Conservation (phyloP, 257 asterid species). For the Ilex asprella region DNA sequence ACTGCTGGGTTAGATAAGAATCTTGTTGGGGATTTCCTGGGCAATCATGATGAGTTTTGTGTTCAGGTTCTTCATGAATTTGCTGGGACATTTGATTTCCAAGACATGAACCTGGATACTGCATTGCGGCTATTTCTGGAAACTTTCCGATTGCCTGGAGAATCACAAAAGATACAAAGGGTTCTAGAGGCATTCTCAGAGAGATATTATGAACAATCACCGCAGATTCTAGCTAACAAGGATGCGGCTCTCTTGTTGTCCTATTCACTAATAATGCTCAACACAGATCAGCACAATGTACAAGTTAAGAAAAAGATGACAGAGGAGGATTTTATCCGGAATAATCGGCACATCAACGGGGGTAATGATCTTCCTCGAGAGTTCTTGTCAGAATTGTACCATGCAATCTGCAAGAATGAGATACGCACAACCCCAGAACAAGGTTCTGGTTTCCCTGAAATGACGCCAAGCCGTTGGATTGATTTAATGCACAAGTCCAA, state of each 20-base stretch:
- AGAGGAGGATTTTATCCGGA: slow-evolving; percentile 91
- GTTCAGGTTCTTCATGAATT: slow-evolving; percentile 97
- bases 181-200: slow-evolving; percentile 97
- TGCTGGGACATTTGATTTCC: slow-evolving; percentile 92
- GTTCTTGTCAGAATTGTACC: slow-evolving; percentile 72
- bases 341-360: slow-evolving; percentile 87
- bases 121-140: slow-evolving; percentile 89
- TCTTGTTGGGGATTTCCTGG: slow-evolving; percentile 97
- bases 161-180: slow-evolving; percentile 96
- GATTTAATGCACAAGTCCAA: slow-evolving; percentile 87
- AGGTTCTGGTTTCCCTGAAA: slow-evolving; percentile 84
- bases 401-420: slow-evolving; percentile 88
- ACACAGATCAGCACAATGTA: slow-evolving; percentile 90
- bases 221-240: slow-evolving; percentile 76
- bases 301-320: slow-evolving; percentile 98
- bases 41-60: slow-evolving; percentile 95
- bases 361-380: slow-evolving; percentile 94
- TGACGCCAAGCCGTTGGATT: slow-evolving; percentile 96
- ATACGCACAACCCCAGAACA: slow-evolving; percentile 94
- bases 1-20: slow-evolving; percentile 96
- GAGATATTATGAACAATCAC: slow-evolving; percentile 92
- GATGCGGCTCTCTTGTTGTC: slow-evolving; percentile 93
- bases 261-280: slow-evolving; percentile 86
- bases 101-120: slow-evolving; percentile 89
- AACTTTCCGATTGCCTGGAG: slow-evolving; percentile 95